A percentile compares a stretch with the other conserved stretches of the same genome.
phyloP scores from a whole-genome alignment of 768 basidiomycete genomes.

The Sarcomyxa edulis region DNA sequence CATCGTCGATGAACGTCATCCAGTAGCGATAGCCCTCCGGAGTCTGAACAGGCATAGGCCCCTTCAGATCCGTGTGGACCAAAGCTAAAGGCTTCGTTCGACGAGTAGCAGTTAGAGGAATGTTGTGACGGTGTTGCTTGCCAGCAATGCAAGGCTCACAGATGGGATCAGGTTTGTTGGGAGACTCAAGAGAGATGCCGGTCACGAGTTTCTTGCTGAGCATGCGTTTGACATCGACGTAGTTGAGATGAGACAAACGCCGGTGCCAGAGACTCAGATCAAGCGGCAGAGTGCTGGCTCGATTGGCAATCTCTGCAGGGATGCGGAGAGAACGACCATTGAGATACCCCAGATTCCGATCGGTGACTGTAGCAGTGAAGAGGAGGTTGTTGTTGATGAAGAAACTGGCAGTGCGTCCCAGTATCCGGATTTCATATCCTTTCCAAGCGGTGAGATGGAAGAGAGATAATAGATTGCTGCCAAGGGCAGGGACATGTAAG shows the following conservation, averaged over 20 bases:
- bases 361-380: constrained; percentile 18
- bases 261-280: constrained; percentile 22
- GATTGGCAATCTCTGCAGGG: background rate
- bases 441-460: constrained; percentile 7
- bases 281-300: constrained; percentile 15
- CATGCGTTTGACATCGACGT: constrained; percentile 11
- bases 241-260: constrained; percentile 21
- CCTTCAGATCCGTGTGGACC: constrained; percentile 16
- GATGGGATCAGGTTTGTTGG: constrained; percentile 18
- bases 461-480: constrained; percentile 9
- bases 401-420: constrained; percentile 4
- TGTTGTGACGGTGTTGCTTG: constrained; percentile 15
- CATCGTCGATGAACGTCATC: constrained; percentile 13
- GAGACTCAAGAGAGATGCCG: constrained; percentile 16
- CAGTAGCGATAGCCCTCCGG: constrained; percentile 10
- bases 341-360: constrained; percentile 17
- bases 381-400: background rate
- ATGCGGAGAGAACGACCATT: constrained; percentile 13
- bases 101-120: constrained; percentile 8
- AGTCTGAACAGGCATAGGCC: constrained; percentile 13
- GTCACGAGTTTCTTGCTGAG: constrained; percentile 12
- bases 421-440: constrained; percentile 5
- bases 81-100: constrained; percentile 2
- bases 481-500: constrained; percentile 12
- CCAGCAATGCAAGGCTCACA: constrained; percentile 27